Percentiles rank a stretch among this genome's conserved stretches.
These are phyloP conservation scores for Yamadazyma pseudoaaseri DNA, from an alignment of 1,139 yeast species.

Conservation along the genomic window DNA sequence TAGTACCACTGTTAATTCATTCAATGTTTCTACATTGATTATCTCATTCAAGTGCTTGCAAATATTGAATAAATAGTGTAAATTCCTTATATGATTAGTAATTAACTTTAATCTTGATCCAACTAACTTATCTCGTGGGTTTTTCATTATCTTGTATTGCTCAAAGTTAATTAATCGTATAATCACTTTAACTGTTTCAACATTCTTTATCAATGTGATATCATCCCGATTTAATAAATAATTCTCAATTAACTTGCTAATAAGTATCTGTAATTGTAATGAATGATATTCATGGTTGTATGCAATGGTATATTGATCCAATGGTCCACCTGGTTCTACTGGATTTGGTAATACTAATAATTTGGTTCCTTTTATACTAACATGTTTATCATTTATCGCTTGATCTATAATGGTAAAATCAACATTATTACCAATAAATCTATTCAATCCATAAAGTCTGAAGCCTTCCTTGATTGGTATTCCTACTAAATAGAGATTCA, in stretches of 20 bases:
- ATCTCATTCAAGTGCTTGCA: conserved; percentile 29
- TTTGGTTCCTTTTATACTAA: neutral
- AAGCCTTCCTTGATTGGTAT: conserved; percentile 41
- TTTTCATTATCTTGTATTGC: conserved; percentile 45
- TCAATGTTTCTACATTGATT: conserved; percentile 42
- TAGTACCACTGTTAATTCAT: conserved; percentile 50
- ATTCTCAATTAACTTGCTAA: conserved; percentile 46
- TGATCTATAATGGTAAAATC: conserved; percentile 35
- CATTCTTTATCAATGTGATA: conserved; percentile 30
- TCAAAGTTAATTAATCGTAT: conserved; percentile 50
- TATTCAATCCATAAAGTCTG: conserved; percentile 51
- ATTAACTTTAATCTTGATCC: conserved; percentile 44
- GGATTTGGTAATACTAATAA: conserved; percentile 9
- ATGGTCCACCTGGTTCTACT: conserved; percentile 3
- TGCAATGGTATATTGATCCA: conserved; percentile 16
- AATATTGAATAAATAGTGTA: conserved; percentile 34
- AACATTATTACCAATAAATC: conserved; percentile 51
- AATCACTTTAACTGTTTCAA: conserved; percentile 42
- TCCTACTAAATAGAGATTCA: conserved; percentile 40
- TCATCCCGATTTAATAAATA: conserved; percentile 32
- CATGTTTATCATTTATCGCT: conserved; percentile 20
- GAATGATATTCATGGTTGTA: conserved; percentile 45
- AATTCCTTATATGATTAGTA: conserved; percentile 30
- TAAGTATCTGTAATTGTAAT: conserved; percentile 36
- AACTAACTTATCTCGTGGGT: conserved; percentile 48